Evolutionary conservation across 306 rosid genomes (phyloP).

Genomic region (Vigna unguiculata): DNA sequence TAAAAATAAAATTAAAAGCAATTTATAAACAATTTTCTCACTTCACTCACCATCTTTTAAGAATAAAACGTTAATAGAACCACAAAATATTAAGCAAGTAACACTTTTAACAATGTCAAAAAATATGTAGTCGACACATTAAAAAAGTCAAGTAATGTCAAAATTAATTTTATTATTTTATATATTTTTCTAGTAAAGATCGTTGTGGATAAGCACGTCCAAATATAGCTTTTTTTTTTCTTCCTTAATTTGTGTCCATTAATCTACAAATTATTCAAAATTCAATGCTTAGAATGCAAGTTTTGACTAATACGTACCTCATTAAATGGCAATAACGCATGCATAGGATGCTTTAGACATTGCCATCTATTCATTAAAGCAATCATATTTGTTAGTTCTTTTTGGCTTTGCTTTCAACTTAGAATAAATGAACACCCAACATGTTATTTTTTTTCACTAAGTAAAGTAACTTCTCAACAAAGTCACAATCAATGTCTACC

Average conservation of each 20-base stretch:
- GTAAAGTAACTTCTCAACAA: slow-evolving; percentile 39
- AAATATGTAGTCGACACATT: too few species aligned
- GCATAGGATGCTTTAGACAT: slow-evolving; percentile 48
- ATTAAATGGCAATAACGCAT: slow-evolving; percentile 23
- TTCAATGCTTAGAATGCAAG: slow-evolving; percentile 54
- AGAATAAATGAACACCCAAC: slow-evolving; percentile 6
- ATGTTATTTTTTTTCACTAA: background rate
- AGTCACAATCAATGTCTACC: slow-evolving; percentile 24
- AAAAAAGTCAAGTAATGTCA: too few species aligned
- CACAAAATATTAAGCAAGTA: too few species aligned
- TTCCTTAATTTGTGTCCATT: too few species aligned
- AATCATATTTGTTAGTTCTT: slow-evolving; percentile 39
- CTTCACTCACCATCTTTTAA: too few species aligned
- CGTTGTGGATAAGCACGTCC: background rate
- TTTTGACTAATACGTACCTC: slow-evolving; percentile 4
- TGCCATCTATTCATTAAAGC: slow-evolving; percentile 35
- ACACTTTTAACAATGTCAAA: too few species aligned
- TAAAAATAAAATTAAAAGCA: too few species aligned
- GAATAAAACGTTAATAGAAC: too few species aligned
- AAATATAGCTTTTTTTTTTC: too few species aligned
- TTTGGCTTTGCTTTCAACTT: slow-evolving; percentile 57
- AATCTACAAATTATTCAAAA: background rate
- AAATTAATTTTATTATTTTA: too few species aligned
- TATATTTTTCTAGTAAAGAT: background rate
- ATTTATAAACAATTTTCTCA: too few species aligned